Base-by-base conservation (phyloP, 352 stramenopile genomes). In the Salisapilia sapeloensis region DNA sequence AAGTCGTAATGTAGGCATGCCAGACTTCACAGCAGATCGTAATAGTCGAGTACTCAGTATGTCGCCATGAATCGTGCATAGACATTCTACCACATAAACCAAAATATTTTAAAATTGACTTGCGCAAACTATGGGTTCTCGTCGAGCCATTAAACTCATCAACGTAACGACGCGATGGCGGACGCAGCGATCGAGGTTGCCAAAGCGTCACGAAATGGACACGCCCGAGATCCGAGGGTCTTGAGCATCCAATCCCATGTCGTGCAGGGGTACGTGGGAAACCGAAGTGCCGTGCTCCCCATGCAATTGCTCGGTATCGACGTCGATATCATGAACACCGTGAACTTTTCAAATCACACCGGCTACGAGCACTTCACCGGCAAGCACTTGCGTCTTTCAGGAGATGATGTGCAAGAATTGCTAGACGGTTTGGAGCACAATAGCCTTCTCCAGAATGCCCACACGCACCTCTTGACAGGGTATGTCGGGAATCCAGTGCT, bases 191-290 rank as follows among this genome's bases (percentile, higher is more conserved):
- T n/a, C n/a, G n/a, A n/a, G n/a, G n/a, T n/a, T n/a, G n/a, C n/a
- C n/a, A n/a, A n/a, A n/a, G n/a, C n/a, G n/a, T n/a, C 18, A 33
- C 23, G 14, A 44, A 14, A 4, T n/a, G n/a, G n/a, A n/a, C n/a
- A n/a, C n/a, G n/a, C n/a, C n/a, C n/a, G n/a, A n/a, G 27, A 46
- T 16, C 24, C 35, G 8, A 26, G 43, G 5, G 75, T 91, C 48
- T 54, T 91, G 35, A 87, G 71, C 52, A 86, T 91, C 50, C 75
- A 91, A 52, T 87, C 75, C 28, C 75, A 91, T 33, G 72, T 87
- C 26, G 75, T 91, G 20, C 75, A 85, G 39, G 75, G 75, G 16
- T 91, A 87, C 34, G 75, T 91, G 22, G 75, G 75, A 29, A 91
- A 91, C 45, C 83, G 84, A 50, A 83, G 69, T 47, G 75, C 75